Percentiles rank a stretch among this genome's conserved stretches.
Evolutionary conservation across 2,329 filamentous ascomycete genomes (phyloP).

Genomic region (Paraconiothyrium sp.): DNA sequence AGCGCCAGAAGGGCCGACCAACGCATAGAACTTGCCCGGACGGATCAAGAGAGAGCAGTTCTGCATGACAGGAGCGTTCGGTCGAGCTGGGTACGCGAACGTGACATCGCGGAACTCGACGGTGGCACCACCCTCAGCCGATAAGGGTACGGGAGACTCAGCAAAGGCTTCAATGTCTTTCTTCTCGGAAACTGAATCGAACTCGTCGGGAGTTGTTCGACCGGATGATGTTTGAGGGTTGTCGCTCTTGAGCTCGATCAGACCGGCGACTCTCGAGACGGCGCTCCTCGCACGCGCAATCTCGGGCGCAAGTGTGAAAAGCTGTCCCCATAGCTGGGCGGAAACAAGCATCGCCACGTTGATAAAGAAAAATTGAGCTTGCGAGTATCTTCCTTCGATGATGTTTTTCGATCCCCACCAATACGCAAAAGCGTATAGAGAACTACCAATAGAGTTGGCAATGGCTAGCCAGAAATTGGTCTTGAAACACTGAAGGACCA

Average conservation of each 20-base stretch:
- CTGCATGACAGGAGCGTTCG: constrained; percentile 65
- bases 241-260: constrained; percentile 51
- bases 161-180: constrained; percentile 45
- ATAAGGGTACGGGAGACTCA: constrained; percentile 65
- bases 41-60: constrained; percentile 66
- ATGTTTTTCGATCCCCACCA: constrained; percentile 83
- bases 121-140: constrained; percentile 66
- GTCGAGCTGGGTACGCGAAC: constrained; percentile 73
- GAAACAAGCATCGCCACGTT: constrained; percentile 76
- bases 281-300: constrained; percentile 73
- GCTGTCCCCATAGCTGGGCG: constrained; percentile 76
- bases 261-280: constrained; percentile 80
- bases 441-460: constrained; percentile 68
- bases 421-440: constrained; percentile 79
- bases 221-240: constrained; percentile 67
- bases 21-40: constrained; percentile 68
- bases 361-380: constrained; percentile 78
- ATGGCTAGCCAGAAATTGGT: constrained; percentile 70
- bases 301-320: constrained; percentile 79
- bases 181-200: constrained; percentile 70
- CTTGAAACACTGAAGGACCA: constrained; percentile 58
- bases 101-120: constrained; percentile 67
- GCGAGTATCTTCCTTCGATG: constrained; percentile 70
- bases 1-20: constrained; percentile 72
- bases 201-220: constrained; percentile 85